A percentile compares a stretch with the other conserved stretches of the same genome.
These are phyloP conservation scores for Xylaria digitata DNA, from an alignment of 2,329 filamentous ascomycete species.

Conservation along the genomic window DNA sequence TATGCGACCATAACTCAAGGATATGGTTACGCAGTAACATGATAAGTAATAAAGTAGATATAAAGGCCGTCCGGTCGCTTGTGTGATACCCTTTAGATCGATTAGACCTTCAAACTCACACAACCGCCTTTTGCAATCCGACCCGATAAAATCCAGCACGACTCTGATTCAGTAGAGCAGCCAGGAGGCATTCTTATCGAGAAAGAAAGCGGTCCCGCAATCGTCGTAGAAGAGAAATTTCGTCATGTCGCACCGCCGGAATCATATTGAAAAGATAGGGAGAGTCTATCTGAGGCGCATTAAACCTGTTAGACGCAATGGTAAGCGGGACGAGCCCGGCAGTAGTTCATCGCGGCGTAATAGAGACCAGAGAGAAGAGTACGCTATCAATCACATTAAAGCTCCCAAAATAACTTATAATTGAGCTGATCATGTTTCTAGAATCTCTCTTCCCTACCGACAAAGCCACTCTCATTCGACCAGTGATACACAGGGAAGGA, in stretches of 20 bases:
- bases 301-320: not conserved
- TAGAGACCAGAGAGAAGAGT: conserved; percentile 12
- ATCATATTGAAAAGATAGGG: not conserved
- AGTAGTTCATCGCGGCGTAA: not conserved
- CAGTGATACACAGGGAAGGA: not conserved
- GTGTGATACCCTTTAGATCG: not conserved
- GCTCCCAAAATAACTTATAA: too few species aligned
- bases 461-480: not conserved
- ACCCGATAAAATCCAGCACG: not conserved
- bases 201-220: not conserved
- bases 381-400: not conserved
- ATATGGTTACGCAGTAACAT: not conserved
- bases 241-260: not conserved
- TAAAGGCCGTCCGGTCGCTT: not conserved
- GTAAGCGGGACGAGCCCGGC: not conserved
- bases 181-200: not conserved
- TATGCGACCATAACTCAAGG: not conserved
- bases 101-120: not conserved
- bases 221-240: not conserved
- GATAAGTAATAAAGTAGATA: not conserved
- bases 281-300: not conserved
- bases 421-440: not conserved
- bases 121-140: not conserved
- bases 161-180: not conserved
- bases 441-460: not conserved